A percentile compares a stretch with the other conserved stretches of the same genome.
phyloP scores from a whole-genome alignment of 2,329 filamentous ascomycete species.

The Whalleya microplaca region DNA sequence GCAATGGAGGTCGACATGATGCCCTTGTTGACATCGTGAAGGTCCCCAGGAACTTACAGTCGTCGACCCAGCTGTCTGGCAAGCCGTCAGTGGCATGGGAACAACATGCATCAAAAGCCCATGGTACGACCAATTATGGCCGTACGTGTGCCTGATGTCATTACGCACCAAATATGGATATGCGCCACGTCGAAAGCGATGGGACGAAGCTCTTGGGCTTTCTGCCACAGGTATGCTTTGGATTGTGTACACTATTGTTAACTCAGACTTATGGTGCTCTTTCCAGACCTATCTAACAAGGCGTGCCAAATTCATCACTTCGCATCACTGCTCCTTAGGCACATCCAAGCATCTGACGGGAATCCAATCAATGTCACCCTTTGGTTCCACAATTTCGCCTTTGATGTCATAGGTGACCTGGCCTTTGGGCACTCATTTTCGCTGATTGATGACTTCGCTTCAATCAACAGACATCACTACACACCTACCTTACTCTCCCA shows the following conservation, averaged over 20 bases:
- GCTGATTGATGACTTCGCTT: background rate
- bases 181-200: background rate
- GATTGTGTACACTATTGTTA: background rate
- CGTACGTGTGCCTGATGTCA: background rate
- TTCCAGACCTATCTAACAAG: background rate
- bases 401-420: background rate
- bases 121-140: constrained; percentile 1
- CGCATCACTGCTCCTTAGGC: background rate
- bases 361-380: background rate
- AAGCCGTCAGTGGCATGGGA: background rate
- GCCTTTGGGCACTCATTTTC: background rate
- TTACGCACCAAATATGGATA: background rate
- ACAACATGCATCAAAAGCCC: background rate
- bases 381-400: background rate
- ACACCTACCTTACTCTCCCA: background rate
- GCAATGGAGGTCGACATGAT: background rate
- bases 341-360: background rate
- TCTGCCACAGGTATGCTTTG: background rate
- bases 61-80: background rate
- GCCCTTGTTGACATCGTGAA: background rate
- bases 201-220: background rate
- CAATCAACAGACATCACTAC: background rate
- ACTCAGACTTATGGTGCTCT: background rate
- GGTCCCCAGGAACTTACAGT: constrained; percentile 1
- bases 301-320: background rate